Base-by-base conservation (phyloP, 352 stramenopile genomes). In the Blastocystis sp. region DNA sequence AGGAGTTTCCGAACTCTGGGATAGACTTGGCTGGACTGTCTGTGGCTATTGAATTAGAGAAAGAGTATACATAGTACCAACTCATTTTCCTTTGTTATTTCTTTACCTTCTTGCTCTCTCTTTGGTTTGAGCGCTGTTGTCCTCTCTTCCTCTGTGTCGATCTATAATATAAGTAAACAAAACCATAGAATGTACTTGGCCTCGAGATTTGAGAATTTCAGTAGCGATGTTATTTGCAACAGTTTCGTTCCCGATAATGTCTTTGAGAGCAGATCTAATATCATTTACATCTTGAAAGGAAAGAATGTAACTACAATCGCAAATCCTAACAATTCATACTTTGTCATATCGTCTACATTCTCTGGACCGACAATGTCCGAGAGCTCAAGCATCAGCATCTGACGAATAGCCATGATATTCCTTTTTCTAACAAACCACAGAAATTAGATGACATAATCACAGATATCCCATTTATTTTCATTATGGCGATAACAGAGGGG, bases 171-270 rank as follows among this genome's bases (percentile, higher is more conserved):
- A 7, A 80, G 0, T 23, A 79, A 56, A 29, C 20, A 15, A 18
- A 4, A 80, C 3, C n/a, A n/a, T 4, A 62, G 11, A 64, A 9
- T 13, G 23, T 11, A 80, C 70, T 64, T 80, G 70, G 34, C 70
- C 70, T 39, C 70, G 11, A 0, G 70, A 80, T 80, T 80, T 80
- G 47, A 80, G 70, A 53, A 80, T 80, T 62, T 80, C 70, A 11
- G 55, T 80, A 26, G 70, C 70, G 50, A 80, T 80, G 15, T 45
- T 29, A 34, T 80, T 80, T 47, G 70, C 70, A 23, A 80, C 70
- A 11, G 70, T 64, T 63, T 80, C 70, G 55, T 80, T 80, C 45
- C 70, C 70, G 55, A 80, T 80, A 80, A 80, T 80, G 7, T 80
- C 70, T 80, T 80, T 80, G 0, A 80, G 50, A 63, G 45, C 37